Conservation (phyloP, 1,139 yeast genomes). For the Barnettozyma hawaiiensis region DNA sequence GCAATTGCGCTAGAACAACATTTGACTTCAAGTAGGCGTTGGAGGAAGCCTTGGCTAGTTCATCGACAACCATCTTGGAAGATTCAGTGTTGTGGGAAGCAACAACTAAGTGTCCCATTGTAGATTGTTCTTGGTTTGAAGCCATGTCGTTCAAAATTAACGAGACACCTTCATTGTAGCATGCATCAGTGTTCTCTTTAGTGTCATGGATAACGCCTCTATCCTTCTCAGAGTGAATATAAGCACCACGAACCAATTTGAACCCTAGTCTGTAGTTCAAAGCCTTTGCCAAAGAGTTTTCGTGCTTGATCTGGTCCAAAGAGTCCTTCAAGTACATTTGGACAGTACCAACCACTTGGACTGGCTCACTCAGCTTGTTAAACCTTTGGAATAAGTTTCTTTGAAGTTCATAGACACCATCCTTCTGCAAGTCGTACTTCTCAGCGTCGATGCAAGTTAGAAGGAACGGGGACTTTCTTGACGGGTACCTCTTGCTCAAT, state of each 20-base stretch:
- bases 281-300: slow-evolving; percentile 57
- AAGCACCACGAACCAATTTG: slow-evolving; percentile 97
- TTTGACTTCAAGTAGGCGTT: slow-evolving; percentile 45
- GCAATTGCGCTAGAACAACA: slow-evolving; percentile 81
- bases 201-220: slow-evolving; percentile 69
- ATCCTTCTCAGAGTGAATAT: slow-evolving; percentile 81
- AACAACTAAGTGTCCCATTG: slow-evolving; percentile 80
- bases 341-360: slow-evolving; percentile 82
- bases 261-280: slow-evolving; percentile 72
- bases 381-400: slow-evolving; percentile 71
- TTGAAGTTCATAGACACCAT: slow-evolving; percentile 86
- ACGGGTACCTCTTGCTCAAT: slow-evolving; percentile 50
- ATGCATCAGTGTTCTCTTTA: slow-evolving; percentile 70
- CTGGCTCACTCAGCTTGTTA: slow-evolving; percentile 53
- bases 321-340: slow-evolving; percentile 87
- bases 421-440: slow-evolving; percentile 72
- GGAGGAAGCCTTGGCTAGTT: slow-evolving; percentile 35
- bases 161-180: slow-evolving; percentile 68
- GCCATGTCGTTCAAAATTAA: slow-evolving; percentile 54
- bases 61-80: slow-evolving; percentile 59
- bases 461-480: slow-evolving; percentile 72
- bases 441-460: slow-evolving; percentile 92
- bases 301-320: slow-evolving; percentile 52
- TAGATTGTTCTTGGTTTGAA: slow-evolving; percentile 41
- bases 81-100: slow-evolving; percentile 88